Conservation (phyloP, 345 rosid genomes). For the Citrus trifoliata region DNA sequence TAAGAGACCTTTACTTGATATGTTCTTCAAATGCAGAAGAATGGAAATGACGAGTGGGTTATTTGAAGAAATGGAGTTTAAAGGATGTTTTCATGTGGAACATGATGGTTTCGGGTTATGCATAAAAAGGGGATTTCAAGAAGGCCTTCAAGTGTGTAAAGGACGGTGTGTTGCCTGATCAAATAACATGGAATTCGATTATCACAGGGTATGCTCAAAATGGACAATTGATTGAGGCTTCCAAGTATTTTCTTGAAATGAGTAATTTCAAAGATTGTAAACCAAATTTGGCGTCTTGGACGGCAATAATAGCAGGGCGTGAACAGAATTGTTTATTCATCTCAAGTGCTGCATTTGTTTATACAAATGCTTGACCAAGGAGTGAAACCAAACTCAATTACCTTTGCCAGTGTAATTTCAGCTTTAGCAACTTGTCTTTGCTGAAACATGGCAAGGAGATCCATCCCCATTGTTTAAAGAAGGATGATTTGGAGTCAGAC, state of each 20-base stretch:
- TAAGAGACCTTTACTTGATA: constrained; percentile 5
- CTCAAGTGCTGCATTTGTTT: constrained; percentile 3
- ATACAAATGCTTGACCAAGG: constrained; percentile 22
- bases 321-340: constrained; percentile 3
- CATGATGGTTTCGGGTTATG: constrained; percentile 10
- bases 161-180: constrained; percentile 30
- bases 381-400: constrained; percentile 11
- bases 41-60: neutral
- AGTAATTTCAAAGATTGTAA: neutral
- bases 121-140: neutral
- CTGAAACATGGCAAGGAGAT: constrained; percentile 11
- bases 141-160: constrained; percentile 7
- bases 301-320: neutral
- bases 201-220: constrained; percentile 22
- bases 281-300: constrained; percentile 14
- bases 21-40: constrained; percentile 10
- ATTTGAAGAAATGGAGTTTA: constrained; percentile 7
- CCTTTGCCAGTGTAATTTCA: constrained; percentile 14
- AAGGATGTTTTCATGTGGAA: constrained; percentile 12
- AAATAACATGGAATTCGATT: constrained; percentile 34
- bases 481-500: constrained; percentile 6
- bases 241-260: constrained; percentile 5
- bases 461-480: constrained; percentile 3
- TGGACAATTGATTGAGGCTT: constrained; percentile 18
- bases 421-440: constrained; percentile 14